phyloP scores from a whole-genome alignment of 257 asterid genomes.

The Capsicum baccatum region DNA sequence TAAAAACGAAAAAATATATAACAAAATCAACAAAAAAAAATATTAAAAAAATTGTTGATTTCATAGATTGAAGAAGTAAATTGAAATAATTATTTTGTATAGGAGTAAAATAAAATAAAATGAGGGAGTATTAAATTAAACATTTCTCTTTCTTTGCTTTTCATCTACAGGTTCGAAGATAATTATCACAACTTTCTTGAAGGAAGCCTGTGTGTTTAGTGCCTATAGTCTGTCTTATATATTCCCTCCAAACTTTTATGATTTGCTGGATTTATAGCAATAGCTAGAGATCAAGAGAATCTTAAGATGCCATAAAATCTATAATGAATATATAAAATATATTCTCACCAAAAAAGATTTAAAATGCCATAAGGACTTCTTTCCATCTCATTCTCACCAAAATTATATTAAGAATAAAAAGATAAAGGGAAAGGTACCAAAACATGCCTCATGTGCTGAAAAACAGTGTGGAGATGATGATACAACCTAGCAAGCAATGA shows the following conservation, averaged over 20 bases:
- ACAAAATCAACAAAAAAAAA: too few species aligned
- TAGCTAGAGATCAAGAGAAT: background rate
- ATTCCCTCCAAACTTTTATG: too few species aligned
- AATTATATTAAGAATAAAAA: background rate
- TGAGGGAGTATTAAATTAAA: too few species aligned
- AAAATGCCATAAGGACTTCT: background rate
- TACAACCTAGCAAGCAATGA: constrained; percentile 6
- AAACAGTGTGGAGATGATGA: constrained; percentile 19
- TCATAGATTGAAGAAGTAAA: too few species aligned
- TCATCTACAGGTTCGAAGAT: too few species aligned
- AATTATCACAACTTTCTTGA: background rate
- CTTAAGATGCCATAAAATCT: constrained; percentile 17
- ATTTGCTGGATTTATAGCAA: background rate
- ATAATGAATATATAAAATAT: background rate
- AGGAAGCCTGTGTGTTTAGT: background rate
- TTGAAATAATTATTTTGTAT: too few species aligned
- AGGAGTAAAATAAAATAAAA: too few species aligned
- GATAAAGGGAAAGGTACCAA: background rate
- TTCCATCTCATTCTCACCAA: background rate
- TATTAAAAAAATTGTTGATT: too few species aligned
- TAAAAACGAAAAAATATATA: too few species aligned
- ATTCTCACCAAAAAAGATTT: background rate
- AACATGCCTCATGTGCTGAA: constrained; percentile 26
- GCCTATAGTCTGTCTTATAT: too few species aligned
- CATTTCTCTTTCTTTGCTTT: too few species aligned